phyloP scores from a whole-genome alignment of 2,329 filamentous ascomycete species.

The Decorospora gaudefroyi region DNA sequence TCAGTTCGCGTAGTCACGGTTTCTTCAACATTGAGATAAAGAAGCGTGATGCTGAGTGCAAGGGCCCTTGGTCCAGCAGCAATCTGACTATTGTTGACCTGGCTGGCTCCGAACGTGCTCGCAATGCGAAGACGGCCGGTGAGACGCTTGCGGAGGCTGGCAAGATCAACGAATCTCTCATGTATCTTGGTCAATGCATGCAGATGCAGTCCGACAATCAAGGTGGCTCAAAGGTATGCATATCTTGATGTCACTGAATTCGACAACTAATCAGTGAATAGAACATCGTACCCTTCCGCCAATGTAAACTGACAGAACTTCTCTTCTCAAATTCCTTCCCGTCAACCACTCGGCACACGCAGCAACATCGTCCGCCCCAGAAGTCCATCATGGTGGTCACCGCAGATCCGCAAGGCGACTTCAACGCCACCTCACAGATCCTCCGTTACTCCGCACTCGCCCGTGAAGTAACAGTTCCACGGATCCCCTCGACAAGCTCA shows the following conservation, averaged over 20 bases:
- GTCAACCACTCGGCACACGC: slow-evolving; percentile 51
- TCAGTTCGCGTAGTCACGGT: slow-evolving; percentile 88
- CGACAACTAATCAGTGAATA: slow-evolving; percentile 22
- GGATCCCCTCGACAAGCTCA: slow-evolving; percentile 79
- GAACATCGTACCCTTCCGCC: slow-evolving; percentile 72
- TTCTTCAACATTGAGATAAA: slow-evolving; percentile 97
- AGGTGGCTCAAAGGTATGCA: slow-evolving; percentile 69
- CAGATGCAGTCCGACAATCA: slow-evolving; percentile 88
- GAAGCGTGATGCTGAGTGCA: slow-evolving; percentile 66
- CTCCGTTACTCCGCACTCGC: slow-evolving; percentile 91
- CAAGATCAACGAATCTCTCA: slow-evolving; percentile 97
- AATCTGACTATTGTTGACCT: slow-evolving; percentile 88
- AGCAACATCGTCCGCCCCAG: slow-evolving; percentile 63
- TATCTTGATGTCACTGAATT: neutral
- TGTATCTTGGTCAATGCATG: slow-evolving; percentile 96
- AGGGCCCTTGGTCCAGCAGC: slow-evolving; percentile 72
- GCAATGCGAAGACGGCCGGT: slow-evolving; percentile 91
- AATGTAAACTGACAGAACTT: slow-evolving; percentile 59
- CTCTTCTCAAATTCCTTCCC: slow-evolving; percentile 59
- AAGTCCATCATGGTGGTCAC: slow-evolving; percentile 96
- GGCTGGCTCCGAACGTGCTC: slow-evolving; percentile 89
- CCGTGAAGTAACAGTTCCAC: slow-evolving; percentile 87
- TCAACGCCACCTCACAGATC: slow-evolving; percentile 96
- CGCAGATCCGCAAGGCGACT: slow-evolving; percentile 89
- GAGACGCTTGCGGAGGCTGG: slow-evolving; percentile 92